Percentiles rank a stretch among this genome's conserved stretches.
Conservation (phyloP, 1,284 basidiomycete species). For the Trametes polyzona region DNA sequence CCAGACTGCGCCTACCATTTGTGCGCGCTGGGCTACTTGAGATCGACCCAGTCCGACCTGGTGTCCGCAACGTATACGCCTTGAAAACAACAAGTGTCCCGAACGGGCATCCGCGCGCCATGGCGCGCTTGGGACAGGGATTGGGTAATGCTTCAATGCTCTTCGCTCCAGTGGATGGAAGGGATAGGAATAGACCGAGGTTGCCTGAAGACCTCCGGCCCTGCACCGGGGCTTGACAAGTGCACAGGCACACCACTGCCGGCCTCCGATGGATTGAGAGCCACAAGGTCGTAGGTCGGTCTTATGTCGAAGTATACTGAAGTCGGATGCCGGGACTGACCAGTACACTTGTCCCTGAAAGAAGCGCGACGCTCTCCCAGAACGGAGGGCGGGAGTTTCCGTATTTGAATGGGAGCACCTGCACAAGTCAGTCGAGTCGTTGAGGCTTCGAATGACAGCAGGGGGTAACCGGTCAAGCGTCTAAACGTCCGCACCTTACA, state of each 20-base stretch:
- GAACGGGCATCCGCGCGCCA: too few relatives aligned
- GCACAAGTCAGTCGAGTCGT: background rate
- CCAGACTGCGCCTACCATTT: background rate
- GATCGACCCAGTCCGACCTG: too few relatives aligned
- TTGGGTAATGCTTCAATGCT: background rate
- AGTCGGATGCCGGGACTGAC: constrained; percentile 3
- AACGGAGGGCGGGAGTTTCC: background rate
- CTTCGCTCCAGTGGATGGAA: background rate
- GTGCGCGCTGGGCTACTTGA: background rate
- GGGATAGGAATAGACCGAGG: background rate
- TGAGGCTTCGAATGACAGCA: too few relatives aligned
- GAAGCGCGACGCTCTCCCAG: constrained; percentile 1
- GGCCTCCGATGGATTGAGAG: background rate
- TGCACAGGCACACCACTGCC: constrained; percentile 1
- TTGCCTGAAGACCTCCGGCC: background rate
- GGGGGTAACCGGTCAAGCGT: too few relatives aligned
- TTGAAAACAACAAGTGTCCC: too few relatives aligned
- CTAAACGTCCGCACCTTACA: too few relatives aligned
- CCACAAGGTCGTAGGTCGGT: background rate
- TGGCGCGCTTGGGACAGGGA: too few relatives aligned
- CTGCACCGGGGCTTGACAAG: background rate
- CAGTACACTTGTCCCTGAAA: constrained; percentile 4
- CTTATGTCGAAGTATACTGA: background rate
- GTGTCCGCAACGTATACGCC: background rate
- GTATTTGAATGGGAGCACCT: constrained; percentile 1